phyloP scores from a whole-genome alignment of 2,329 filamentous ascomycete species.

The Epichloe scottii region DNA sequence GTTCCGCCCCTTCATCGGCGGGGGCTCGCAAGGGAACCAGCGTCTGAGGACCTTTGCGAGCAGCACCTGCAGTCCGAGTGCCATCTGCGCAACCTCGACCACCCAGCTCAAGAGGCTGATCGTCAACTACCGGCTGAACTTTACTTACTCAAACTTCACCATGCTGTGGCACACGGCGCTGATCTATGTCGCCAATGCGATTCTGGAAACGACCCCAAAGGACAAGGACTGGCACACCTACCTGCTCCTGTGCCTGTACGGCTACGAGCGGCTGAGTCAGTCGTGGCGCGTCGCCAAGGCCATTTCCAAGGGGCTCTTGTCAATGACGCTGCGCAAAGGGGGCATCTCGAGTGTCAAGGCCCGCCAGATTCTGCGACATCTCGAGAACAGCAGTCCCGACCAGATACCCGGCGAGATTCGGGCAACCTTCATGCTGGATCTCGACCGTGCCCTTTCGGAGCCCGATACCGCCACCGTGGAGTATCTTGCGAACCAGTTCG shows the following conservation, averaged over 20 bases:
- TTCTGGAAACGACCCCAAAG: slow-evolving; percentile 14
- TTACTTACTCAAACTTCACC: slow-evolving; percentile 18
- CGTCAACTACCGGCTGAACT: slow-evolving; percentile 19
- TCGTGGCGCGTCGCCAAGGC: slow-evolving; percentile 20
- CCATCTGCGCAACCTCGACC: slow-evolving; percentile 18
- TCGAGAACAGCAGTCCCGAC: slow-evolving; percentile 14
- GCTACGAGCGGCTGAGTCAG: slow-evolving; percentile 19
- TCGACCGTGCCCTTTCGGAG: slow-evolving; percentile 22
- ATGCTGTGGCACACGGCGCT: slow-evolving; percentile 26
- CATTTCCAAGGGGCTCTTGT: slow-evolving; percentile 18
- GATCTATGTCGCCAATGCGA: slow-evolving; percentile 23
- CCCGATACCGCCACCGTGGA: slow-evolving; percentile 21
- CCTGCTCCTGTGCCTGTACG: slow-evolving; percentile 22
- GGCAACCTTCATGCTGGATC: slow-evolving; percentile 25
- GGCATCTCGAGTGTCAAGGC: slow-evolving; percentile 19
- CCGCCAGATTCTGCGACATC: slow-evolving; percentile 16
- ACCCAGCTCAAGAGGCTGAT: slow-evolving; percentile 24
- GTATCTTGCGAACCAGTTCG: slow-evolving; percentile 20
- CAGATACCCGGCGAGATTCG: slow-evolving; percentile 14
- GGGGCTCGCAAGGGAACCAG: neutral
- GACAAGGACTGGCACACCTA: slow-evolving; percentile 21
- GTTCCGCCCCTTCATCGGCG: slow-evolving; percentile 14
- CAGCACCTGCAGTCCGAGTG: slow-evolving; percentile 11
- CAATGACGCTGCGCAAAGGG: slow-evolving; percentile 18
- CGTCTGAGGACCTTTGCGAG: slow-evolving; percentile 16